Evolutionary conservation across 1,139 yeast species (phyloP), one percentile per base, ranked within the genome.

Genomic region (Kodamaea suecica): DNA sequence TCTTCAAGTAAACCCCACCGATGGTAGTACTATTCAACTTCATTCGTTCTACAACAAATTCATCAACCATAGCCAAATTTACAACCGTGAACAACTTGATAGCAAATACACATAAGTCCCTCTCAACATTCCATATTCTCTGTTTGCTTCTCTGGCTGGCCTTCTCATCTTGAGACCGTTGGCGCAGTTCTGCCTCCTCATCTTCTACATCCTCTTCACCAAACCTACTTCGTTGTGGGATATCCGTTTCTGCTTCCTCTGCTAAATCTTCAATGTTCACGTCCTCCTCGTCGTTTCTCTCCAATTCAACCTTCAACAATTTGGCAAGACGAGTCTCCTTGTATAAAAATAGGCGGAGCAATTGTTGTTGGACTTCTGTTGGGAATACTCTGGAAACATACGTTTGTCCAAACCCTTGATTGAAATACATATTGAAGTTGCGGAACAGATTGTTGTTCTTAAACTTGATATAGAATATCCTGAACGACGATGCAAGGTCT

Each of bases 221-320:
- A 16, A 33, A 33, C 12, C 21, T 17, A 17, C 27, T 23, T 28
- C 36, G 33, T 9, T 41, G 43, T 3, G 39, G 49, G 4, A 31
- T 45, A 5, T 41, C 43, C 7, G 20, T 30, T 3, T 33, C 40
- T 5, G 39, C 50, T 23, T 40, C 47, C 8, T 44, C 51, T 23
- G 50, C 45, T 39, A 55, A 45, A 15, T 68, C 70, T 35, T 64
- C 74, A 38, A 70, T 70, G 42, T 73, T 71, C 3, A 79, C 84
- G 47, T 71, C 81, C 53, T 82, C 88, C 25, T 70, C 68, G 26
- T 69, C 78, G 16, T 59, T 63, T 48, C 85, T 67, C 23, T 77
- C 83, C 36, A 82, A 54, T 9, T 67, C 64, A 3, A 69, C 50
- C 0, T 55, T 59, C 11, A 52, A 38, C 3, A 40, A 27, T 17